Evolutionary conservation across 1,139 yeast genomes (phyloP).

Genomic region (Trichomonascaceae sp.): DNA sequence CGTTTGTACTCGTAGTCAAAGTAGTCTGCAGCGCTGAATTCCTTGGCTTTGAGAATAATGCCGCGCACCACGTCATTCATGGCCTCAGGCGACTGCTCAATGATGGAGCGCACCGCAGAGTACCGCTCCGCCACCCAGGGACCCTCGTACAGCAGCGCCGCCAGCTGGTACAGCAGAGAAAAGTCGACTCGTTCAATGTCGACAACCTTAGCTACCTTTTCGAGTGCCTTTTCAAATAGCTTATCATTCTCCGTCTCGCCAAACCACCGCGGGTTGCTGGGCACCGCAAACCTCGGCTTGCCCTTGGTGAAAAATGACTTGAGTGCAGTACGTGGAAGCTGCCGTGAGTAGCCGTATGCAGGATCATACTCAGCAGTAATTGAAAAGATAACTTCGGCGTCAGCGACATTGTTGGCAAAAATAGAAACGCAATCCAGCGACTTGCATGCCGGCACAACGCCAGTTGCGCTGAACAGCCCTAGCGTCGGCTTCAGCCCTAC

Average conservation of each 20-base stretch:
- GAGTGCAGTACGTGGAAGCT: conserved; percentile 54
- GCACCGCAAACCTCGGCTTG: conserved; percentile 57
- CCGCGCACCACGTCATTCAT: conserved; percentile 75
- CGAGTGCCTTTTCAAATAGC: conserved; percentile 50
- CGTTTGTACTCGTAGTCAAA: conserved; percentile 79
- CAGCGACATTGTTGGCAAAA: conserved; percentile 61
- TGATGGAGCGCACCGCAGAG: conserved; percentile 65
- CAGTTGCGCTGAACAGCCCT: conserved; percentile 71
- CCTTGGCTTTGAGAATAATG: conserved; percentile 67
- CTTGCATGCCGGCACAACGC: conserved; percentile 96
- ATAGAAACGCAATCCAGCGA: conserved; percentile 87
- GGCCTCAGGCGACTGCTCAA: conserved; percentile 50
- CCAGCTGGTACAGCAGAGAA: conserved; percentile 61
- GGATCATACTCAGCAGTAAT: conserved; percentile 60
- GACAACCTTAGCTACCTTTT: conserved; percentile 39
- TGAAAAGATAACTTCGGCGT: conserved; percentile 67
- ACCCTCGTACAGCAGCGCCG: conserved; percentile 87
- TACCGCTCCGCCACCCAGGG: conserved; percentile 98
- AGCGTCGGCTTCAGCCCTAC: conserved; percentile 87
- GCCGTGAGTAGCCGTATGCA: conserved; percentile 75
- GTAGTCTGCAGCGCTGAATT: conserved; percentile 67
- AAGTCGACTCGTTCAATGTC: conserved; percentile 54
- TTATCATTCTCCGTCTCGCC: conserved; percentile 69
- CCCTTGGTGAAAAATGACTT: conserved; percentile 38
- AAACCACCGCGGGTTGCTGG: conserved; percentile 59